These are phyloP conservation scores for Huntiella moniliformis DNA, from an alignment of 2,329 filamentous ascomycete genomes.

Conservation along the genomic window DNA sequence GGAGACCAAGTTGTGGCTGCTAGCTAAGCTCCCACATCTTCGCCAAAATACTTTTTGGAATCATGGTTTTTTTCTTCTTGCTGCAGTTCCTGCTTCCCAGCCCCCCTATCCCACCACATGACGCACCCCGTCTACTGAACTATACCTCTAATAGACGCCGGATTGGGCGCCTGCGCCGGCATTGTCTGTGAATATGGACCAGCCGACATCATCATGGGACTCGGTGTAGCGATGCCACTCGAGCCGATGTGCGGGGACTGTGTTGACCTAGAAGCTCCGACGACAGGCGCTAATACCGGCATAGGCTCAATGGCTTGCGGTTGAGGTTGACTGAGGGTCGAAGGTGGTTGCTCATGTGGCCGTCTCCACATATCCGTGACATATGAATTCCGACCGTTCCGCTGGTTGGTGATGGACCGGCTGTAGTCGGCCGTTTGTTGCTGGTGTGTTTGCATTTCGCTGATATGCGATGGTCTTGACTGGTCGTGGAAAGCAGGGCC, in stretches of 20 bases:
- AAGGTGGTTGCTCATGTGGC: constrained; percentile 56
- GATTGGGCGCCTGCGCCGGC: constrained; percentile 51
- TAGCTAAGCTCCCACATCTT: too few relatives aligned
- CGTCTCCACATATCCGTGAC: constrained; percentile 67
- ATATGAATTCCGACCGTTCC: constrained; percentile 60
- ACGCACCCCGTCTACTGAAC: constrained; percentile 24
- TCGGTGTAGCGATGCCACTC: constrained; percentile 28
- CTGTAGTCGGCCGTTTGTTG: constrained; percentile 83
- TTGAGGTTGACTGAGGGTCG: constrained; percentile 28
- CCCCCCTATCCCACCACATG: too few relatives aligned
- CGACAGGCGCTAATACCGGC: constrained; percentile 16
- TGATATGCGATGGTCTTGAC: constrained; percentile 53
- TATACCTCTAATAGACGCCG: constrained; percentile 52
- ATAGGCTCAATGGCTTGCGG: constrained; percentile 9
- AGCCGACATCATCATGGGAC: constrained; percentile 45
- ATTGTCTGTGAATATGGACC: constrained; percentile 52
- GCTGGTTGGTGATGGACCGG: constrained; percentile 62
- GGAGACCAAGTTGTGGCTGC: too few relatives aligned
- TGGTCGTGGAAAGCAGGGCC: constrained; percentile 79
- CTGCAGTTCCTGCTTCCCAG: too few relatives aligned
- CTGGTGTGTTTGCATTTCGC: constrained; percentile 70
- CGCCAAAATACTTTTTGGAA: too few relatives aligned
- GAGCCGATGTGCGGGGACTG: constrained; percentile 38
- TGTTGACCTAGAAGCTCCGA: constrained; percentile 31
- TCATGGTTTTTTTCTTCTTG: too few relatives aligned